These are phyloP conservation scores for Rosa multiflora DNA, from an alignment of 306 rosid species.

Conservation along the genomic window DNA sequence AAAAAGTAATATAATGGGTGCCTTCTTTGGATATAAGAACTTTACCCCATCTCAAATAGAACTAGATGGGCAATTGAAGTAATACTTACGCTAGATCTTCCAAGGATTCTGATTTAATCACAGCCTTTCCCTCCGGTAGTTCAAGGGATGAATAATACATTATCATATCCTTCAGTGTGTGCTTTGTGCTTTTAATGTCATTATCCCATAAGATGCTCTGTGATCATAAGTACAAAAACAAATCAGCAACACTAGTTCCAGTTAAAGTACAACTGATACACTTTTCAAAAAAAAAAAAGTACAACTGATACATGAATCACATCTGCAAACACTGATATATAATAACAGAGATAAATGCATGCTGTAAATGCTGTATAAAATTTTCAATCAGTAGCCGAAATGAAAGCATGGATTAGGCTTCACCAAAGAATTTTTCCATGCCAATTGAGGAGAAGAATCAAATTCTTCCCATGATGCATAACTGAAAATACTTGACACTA, in stretches of 20 bases:
- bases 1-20: not conserved
- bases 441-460: not conserved
- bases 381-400: not conserved
- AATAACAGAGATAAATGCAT: not conserved
- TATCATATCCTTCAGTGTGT: conserved; percentile 80
- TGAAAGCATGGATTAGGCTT: not conserved
- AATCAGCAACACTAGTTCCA: not conserved
- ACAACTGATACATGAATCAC: not conserved
- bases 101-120: conserved; percentile 58
- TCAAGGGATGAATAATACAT: conserved; percentile 70
- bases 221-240: conserved; percentile 10
- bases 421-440: not conserved
- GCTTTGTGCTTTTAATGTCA: conserved; percentile 80
- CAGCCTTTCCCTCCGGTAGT: conserved; percentile 79
- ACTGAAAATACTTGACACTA: not conserved
- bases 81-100: conserved; percentile 80
- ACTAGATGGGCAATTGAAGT: conserved; percentile 15
- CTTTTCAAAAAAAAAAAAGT: too few relatives aligned
- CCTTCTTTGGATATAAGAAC: not conserved
- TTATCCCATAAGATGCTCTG: conserved; percentile 96
- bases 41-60: too few relatives aligned
- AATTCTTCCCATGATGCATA: not conserved
- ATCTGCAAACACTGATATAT: not conserved
- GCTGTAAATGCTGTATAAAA: not conserved
- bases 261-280: not conserved